Evolutionary conservation across 805 yeast genomes (phyloP), one percentile per base, ranked within the genome.

Genomic region (Candida piceae): DNA sequence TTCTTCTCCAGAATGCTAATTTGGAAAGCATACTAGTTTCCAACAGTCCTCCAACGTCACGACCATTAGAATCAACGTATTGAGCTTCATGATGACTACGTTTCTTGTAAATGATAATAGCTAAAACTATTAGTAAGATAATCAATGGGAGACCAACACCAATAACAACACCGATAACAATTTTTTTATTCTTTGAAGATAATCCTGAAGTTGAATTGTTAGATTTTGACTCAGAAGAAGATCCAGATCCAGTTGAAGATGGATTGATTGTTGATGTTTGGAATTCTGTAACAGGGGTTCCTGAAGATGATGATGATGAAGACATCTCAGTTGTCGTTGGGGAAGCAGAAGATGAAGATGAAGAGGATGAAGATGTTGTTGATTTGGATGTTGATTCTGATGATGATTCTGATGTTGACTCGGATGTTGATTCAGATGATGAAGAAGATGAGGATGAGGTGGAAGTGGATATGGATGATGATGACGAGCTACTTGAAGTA

Each of bases 91-190:
- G 24, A n/a, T 41, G 29, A 12, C 40, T 41, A 17, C 50, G 48
- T 20, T 49, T 49, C 22, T 40, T 38, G 42, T 44, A 49, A 7
- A 41, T 32, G 15, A 46, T 31, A 9, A 49, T 30, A 12, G 44
- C 19, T 1, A 47, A 20, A 7, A 45, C 30, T n/a, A 45, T 31
- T 11, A 45, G 34, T 7, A 66, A 38, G 2, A 68, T 57, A n/a
- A 78, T 53, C 0, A 74, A 45, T 2, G 89, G 84, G 1, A 79
- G 77, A 35, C 85, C 85, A 11, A 83, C 71, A 38, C 88, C 88
- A 5, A 81, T 80, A 20, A 76, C 80, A 40, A 80, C 78, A 27
- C 88, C 88, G 35, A 80, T 70, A 17, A 81, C 75, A 24, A 80
- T 70, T 38, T 70, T 71, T 37, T 73, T 67, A 40, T 72, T 59